Evolutionary conservation across 2,329 filamentous ascomycete genomes (phyloP), one percentile per base, ranked within the genome.

Genomic region (Fusarium sp.): DNA sequence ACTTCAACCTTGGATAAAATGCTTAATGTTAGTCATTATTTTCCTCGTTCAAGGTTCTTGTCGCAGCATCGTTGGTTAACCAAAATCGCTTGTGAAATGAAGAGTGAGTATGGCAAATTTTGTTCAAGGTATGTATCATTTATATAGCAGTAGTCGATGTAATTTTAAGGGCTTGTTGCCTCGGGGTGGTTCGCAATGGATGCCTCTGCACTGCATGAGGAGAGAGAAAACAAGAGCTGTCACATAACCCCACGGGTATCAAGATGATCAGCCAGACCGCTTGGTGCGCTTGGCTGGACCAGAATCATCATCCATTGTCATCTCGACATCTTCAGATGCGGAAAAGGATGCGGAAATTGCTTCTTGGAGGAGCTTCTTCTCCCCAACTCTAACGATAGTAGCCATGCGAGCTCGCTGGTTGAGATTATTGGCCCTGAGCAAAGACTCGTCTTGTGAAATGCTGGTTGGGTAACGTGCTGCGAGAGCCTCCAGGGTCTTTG

Each of bases 311-410:
- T 75, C 74, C 46, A 73, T 62, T 7, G 60, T 68, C 68, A 71
- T 74, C 48, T 77, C 73, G n/a, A 73, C 63, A 26, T 72, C 63
- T 22, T 56, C 66, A 15, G 65, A 46, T 5, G 78, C 70, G 13
- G 57, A 66, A 15, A 62, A 67, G 76, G 78, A 47, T 5, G 78
- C 70, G 13, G 63, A 69, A 60, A 85, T 81, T 2, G 88, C 82
- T 72, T 88, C 83, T 56, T 82, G 78, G 24, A 94, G 75, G 7
- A 94, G 81, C 69, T 84, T 83, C 76, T 93, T 93, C 78, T 95
- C 92, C 15, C 92, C 92, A 4, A 89, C 78, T 61, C 92, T 86
- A 35, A 94, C 90, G 50, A 86, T 80, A 22, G 89, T 73, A 0
- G 92, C 92, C 88, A 92, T 91, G 43, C 79, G 81, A 15, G 77